Percentiles rank a stretch among this genome's conserved stretches.
phyloP scores from a whole-genome alignment of 306 rosid genomes.

The Dryas octopetala region DNA sequence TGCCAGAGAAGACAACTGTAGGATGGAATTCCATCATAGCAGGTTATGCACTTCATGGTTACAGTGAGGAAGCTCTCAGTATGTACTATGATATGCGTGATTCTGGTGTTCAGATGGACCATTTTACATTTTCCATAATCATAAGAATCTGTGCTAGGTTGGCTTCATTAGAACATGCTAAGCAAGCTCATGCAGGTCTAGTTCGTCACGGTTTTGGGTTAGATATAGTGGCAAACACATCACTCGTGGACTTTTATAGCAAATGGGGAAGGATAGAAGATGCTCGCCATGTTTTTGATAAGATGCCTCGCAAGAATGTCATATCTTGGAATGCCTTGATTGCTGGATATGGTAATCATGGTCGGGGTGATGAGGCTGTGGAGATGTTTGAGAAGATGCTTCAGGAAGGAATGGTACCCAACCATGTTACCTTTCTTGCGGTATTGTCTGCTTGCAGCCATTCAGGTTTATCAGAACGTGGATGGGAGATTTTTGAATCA shows the following conservation, averaged over 20 bases:
- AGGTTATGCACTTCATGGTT: conserved; percentile 83
- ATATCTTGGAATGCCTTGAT: conserved; percentile 89
- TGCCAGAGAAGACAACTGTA: conserved; percentile 73
- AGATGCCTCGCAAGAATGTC: conserved; percentile 64
- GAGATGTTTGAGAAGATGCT: conserved; percentile 77
- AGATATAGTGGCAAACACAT: conserved; percentile 73
- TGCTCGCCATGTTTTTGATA: conserved; percentile 72
- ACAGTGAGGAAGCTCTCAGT: conserved; percentile 74
- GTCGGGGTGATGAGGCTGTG: conserved; percentile 72
- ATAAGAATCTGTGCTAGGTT: conserved; percentile 75
- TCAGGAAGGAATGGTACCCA: conserved; percentile 58
- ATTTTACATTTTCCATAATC: conserved; percentile 74
- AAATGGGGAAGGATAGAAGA: conserved; percentile 91
- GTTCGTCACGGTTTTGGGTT: conserved; percentile 75
- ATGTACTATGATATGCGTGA: conserved; percentile 67
- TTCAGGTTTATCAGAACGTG: conserved; percentile 69
- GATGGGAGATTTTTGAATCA: conserved; percentile 75
- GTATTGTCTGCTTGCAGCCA: conserved; percentile 79
- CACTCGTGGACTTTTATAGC: conserved; percentile 85
- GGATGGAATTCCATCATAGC: conserved; percentile 89
- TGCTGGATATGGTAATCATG: conserved; percentile 82
- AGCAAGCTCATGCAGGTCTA: conserved; percentile 84
- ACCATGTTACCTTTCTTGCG: conserved; percentile 86
- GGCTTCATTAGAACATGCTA: conserved; percentile 76
- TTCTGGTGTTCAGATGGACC: conserved; percentile 63